These are phyloP conservation scores for Fusarium falciforme DNA, from an alignment of 2,329 filamentous ascomycete species.

Conservation along the genomic window DNA sequence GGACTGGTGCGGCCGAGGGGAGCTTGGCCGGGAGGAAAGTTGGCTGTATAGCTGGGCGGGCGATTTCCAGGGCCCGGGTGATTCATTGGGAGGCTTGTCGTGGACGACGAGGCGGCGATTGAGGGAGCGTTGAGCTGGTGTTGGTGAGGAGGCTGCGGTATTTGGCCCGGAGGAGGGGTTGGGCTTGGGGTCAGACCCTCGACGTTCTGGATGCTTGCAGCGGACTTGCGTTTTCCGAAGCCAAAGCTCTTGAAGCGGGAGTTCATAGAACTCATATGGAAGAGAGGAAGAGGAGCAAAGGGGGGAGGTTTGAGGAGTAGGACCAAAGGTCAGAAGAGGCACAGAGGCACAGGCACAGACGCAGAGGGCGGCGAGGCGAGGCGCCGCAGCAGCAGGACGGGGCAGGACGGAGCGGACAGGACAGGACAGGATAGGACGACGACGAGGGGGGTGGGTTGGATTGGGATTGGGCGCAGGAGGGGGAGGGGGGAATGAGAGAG, in stretches of 20 bases:
- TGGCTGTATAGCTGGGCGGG: constrained; percentile 72
- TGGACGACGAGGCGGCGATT: constrained; percentile 56
- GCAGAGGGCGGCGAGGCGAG: constrained; percentile 32
- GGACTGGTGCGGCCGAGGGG: constrained; percentile 67
- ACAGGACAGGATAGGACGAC: constrained; percentile 24
- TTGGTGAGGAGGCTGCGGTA: constrained; percentile 60
- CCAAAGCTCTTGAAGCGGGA: constrained; percentile 82
- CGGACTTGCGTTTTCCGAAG: constrained; percentile 83
- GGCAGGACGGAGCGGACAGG: constrained; percentile 32
- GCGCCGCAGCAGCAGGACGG: constrained; percentile 33
- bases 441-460: constrained; percentile 33
- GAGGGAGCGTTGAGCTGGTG: constrained; percentile 54
- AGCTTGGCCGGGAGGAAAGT: constrained; percentile 62
- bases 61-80: constrained; percentile 69
- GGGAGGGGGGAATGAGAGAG: constrained; percentile 27
- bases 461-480: constrained; percentile 34
- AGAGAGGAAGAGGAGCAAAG: constrained; percentile 44
- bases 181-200: constrained; percentile 51
- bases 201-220: constrained; percentile 67
- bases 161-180: constrained; percentile 59
- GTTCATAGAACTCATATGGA: constrained; percentile 81
- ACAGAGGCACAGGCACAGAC: constrained; percentile 26
- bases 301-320: constrained; percentile 42
- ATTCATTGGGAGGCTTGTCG: constrained; percentile 69
- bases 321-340: constrained; percentile 41